Conservation (phyloP, 2,329 filamentous ascomycete species). For the Cercospora nicotianae region DNA sequence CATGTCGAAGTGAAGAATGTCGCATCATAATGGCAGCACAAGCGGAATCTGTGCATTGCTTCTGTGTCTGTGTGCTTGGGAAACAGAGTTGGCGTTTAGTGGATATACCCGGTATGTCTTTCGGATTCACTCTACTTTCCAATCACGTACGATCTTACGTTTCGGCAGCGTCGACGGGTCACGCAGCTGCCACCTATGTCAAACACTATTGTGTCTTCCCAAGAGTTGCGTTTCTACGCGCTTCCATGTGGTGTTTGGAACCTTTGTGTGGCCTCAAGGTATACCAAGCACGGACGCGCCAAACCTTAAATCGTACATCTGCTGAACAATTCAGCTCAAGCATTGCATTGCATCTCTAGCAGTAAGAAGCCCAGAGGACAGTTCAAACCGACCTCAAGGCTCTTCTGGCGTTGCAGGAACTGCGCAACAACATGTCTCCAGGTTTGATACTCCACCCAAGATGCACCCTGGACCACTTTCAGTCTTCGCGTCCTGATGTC, state of each 20-base stretch:
- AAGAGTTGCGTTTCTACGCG: neutral
- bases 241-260: neutral
- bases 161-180: neutral
- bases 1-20: neutral
- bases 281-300: neutral
- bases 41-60: neutral
- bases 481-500: neutral
- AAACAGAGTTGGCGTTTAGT: constrained; percentile 2
- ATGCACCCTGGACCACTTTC: neutral
- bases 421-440: neutral
- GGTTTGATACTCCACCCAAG: neutral
- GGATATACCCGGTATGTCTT: constrained; percentile 11
- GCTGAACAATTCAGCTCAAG: neutral
- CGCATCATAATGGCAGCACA: neutral
- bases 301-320: neutral
- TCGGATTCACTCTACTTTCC: neutral
- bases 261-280: neutral
- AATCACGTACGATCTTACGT: neutral
- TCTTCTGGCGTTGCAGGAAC: neutral
- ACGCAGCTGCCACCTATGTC: neutral
- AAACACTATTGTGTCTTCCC: neutral
- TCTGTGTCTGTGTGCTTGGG: neutral
- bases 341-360: neutral
- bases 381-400: neutral
- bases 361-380: neutral